Evolutionary conservation across 306 rosid species (phyloP).

Genomic region (Macrotyloma uniflorum): DNA sequence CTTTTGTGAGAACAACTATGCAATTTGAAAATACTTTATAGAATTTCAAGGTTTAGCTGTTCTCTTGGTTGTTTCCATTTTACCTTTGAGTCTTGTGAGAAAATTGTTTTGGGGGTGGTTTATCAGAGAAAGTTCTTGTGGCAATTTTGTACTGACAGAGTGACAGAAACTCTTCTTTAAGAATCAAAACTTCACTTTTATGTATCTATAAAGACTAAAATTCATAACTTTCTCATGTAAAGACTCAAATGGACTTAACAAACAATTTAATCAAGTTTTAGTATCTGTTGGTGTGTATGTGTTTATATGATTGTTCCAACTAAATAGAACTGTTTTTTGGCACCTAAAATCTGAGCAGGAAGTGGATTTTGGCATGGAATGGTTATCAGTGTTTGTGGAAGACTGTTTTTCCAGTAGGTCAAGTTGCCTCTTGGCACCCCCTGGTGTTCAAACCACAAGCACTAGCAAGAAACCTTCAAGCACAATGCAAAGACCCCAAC

Average conservation of each 20-base stretch:
- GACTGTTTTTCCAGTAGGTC: constrained; percentile 63
- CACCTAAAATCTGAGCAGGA: constrained; percentile 43
- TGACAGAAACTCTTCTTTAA: too few species aligned
- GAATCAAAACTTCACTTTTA: too few species aligned
- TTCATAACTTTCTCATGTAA: too few species aligned
- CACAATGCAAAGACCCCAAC: constrained; percentile 33
- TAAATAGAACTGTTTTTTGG: neutral
- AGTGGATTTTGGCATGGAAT: constrained; percentile 64
- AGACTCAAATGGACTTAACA: neutral
- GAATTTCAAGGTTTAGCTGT: neutral
- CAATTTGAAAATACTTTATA: too few species aligned
- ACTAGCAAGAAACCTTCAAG: constrained; percentile 43
- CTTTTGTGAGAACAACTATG: neutral
- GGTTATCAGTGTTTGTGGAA: constrained; percentile 69
- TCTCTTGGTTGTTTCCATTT: too few species aligned
- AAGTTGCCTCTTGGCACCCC: constrained; percentile 52
- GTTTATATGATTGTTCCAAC: neutral
- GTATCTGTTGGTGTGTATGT: neutral
- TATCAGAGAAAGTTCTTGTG: neutral
- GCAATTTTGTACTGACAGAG: too few species aligned
- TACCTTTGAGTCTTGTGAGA: neutral
- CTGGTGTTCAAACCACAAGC: constrained; percentile 32
- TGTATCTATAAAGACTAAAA: too few species aligned
- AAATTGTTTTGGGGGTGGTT: neutral
- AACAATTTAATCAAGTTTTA: neutral